Base-by-base conservation (phyloP, 352 stramenopile species). In the Globisporangium barbulae region DNA sequence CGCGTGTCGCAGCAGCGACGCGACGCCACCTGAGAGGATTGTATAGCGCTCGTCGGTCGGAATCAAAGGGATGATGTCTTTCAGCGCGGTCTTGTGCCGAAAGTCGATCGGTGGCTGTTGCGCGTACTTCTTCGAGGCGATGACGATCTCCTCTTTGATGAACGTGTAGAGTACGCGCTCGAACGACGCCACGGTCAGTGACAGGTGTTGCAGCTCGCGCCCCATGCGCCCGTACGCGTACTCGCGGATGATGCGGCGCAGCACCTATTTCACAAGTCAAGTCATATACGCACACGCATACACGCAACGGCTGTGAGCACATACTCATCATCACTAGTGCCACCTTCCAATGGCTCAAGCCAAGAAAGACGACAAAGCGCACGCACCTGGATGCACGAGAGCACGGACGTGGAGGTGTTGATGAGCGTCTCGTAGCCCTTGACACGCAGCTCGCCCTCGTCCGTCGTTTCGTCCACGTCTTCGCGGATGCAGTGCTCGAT, bases 1-100 rank as follows among this genome's bases (percentile, higher is more conserved):
- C 6, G 86, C 87, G 58, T 95, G 83, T 7, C 83, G 75, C 31
- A 95, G 65, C n/a, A 95, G 72, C 41, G 87, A 93, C 21, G 78
- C 81, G 25, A 95, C 63, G 22, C 87, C 87, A 44, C 87, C 87
- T 1, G 81, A 92, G 9, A 95, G 66, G 55, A 95, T 92, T 22
- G 87, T 92, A 69, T 84, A 93, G 31, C 85, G 76, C 62, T 93
- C 83, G 62, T 90, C 80, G 5, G 75, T 89, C 9, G 85, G 85
- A 31, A 96, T 96, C 28, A 96, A 70, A 41, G 87, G 87, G 47
- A 96, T 94, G 66, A 96, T 90, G 64, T 96, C 87, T 64, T 96
- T 96, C 31, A 96, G 71, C 33, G 87, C 87, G 47, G 81, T 88
- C 72, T 96, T 96, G 45, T 73, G 56, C 45, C 85, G 82, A 31